Percentiles rank a stretch among this genome's conserved stretches.
These are phyloP conservation scores for Cutaneotrichosporon dermatis DNA, from an alignment of 1,284 basidiomycete species.

Conservation along the genomic window DNA sequence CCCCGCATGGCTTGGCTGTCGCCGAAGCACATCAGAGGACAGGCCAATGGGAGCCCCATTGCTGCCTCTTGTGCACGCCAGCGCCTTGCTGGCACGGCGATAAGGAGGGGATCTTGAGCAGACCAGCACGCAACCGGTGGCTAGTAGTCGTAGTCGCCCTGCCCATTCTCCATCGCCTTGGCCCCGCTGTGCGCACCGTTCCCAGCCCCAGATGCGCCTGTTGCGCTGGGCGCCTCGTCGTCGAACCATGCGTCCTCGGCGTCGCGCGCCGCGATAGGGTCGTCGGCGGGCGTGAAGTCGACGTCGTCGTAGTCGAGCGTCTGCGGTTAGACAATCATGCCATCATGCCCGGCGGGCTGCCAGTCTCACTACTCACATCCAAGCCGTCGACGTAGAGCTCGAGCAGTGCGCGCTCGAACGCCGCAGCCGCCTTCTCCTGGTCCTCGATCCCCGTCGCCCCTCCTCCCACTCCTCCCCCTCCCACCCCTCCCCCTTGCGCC, in stretches of 20 bases:
- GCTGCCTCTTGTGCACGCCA: no score
- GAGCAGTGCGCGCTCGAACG: constrained; percentile 41
- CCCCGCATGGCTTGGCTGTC: no score
- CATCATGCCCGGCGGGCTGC: no score
- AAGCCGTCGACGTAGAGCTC: constrained; percentile 48
- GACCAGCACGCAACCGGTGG: no score
- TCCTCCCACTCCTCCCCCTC: not conserved
- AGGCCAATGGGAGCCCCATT: no score
- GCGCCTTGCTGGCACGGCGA: no score
- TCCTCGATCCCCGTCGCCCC: constrained; percentile 20
- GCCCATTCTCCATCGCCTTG: constrained; percentile 32
- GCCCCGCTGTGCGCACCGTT: constrained; percentile 4
- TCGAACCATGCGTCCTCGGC: constrained; percentile 46
- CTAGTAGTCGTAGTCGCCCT: constrained; percentile 48
- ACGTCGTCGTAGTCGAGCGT: constrained; percentile 42
- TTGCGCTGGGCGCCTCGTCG: constrained; percentile 38
- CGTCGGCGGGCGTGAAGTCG: constrained; percentile 40
- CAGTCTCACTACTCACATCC: no score
- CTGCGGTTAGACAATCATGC: constrained; percentile 15
- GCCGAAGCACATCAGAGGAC: no score
- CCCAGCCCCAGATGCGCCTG: constrained; percentile 5
- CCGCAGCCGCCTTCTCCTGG: constrained; percentile 30
- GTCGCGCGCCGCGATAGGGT: constrained; percentile 38
- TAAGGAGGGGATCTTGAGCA: no score
- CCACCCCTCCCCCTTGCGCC: not conserved